Evolutionary conservation across 2,329 filamentous ascomycete genomes (phyloP).

Genomic region (Verticillium dahliae): DNA sequence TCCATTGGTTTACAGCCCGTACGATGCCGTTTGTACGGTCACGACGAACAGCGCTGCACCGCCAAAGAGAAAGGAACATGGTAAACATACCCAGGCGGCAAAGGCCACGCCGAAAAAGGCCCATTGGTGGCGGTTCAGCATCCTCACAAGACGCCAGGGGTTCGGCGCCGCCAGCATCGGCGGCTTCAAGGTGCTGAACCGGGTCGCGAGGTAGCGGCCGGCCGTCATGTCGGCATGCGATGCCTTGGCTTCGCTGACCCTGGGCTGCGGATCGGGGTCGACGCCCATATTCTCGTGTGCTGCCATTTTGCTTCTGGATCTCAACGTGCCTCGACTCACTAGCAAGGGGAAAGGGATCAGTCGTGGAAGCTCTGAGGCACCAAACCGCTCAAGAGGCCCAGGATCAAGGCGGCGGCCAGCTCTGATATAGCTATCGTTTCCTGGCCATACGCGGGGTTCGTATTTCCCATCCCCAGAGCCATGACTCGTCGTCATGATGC

Average conservation of each 20-base stretch:
- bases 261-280: neutral
- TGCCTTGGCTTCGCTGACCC: conserved; percentile 19
- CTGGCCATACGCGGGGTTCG: neutral
- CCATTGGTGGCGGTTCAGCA: conserved; percentile 45
- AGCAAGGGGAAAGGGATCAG: no score
- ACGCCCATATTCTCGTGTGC: neutral
- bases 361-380: no score
- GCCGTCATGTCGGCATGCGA: conserved; percentile 43
- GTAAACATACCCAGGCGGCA: conserved; percentile 43
- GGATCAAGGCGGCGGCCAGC: neutral
- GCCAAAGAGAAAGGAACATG: neutral
- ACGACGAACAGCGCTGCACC: neutral
- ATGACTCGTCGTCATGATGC: neutral
- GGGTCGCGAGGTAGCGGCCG: conserved; percentile 40
- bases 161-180: conserved; percentile 49
- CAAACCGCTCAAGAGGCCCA: no score
- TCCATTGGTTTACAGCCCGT: no score
- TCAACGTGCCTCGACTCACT: neutral
- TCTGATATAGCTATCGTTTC: neutral
- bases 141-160: conserved; percentile 40
- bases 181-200: conserved; percentile 50
- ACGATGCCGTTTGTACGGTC: neutral
- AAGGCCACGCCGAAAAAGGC: conserved; percentile 50
- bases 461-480: neutral
- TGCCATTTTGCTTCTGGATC: neutral